Conservation (phyloP, 768 basidiomycete species). For the Lactarius hengduanensis region DNA sequence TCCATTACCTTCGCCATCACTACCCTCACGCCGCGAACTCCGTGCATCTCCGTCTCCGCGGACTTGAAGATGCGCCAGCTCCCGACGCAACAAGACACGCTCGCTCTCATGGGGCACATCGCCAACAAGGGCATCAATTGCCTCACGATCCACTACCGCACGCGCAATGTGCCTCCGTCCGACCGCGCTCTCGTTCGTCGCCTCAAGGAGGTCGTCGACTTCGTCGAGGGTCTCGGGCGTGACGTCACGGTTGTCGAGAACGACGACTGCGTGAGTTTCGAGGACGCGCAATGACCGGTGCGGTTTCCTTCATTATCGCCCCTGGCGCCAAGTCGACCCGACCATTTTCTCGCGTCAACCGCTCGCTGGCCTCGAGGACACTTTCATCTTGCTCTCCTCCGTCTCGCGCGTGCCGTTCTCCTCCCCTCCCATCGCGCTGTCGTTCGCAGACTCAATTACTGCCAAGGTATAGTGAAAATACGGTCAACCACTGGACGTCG, state of each 20-base stretch:
- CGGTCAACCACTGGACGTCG: slow-evolving; percentile 73
- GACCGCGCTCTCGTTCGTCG: slow-evolving; percentile 78
- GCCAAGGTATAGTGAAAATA: slow-evolving; percentile 60
- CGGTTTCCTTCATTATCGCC: slow-evolving; percentile 94
- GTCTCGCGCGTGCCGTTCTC: too few relatives aligned
- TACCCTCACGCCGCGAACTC: slow-evolving; percentile 32
- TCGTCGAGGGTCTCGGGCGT: slow-evolving; percentile 68
- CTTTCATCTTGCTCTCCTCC: slow-evolving; percentile 51
- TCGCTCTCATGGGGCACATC: slow-evolving; percentile 83
- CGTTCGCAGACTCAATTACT: neutral
- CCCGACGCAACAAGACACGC: slow-evolving; percentile 83
- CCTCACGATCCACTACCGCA: slow-evolving; percentile 93
- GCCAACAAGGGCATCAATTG: slow-evolving; percentile 83
- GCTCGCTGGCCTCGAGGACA: slow-evolving; percentile 60
- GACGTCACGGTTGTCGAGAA: slow-evolving; percentile 88
- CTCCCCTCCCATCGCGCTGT: slow-evolving; percentile 36
- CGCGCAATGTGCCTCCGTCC: slow-evolving; percentile 81
- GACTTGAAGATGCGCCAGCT: slow-evolving; percentile 77
- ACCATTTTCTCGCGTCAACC: slow-evolving; percentile 77
- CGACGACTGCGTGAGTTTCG: slow-evolving; percentile 81
- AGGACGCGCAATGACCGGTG: slow-evolving; percentile 81
- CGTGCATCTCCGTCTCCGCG: slow-evolving; percentile 83
- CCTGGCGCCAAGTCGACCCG: slow-evolving; percentile 81
- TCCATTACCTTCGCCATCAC: too few relatives aligned
- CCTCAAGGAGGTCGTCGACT: slow-evolving; percentile 80